These are phyloP conservation scores for Eucalyptus virginea DNA, from an alignment of 345 rosid species.

Conservation along the genomic window DNA sequence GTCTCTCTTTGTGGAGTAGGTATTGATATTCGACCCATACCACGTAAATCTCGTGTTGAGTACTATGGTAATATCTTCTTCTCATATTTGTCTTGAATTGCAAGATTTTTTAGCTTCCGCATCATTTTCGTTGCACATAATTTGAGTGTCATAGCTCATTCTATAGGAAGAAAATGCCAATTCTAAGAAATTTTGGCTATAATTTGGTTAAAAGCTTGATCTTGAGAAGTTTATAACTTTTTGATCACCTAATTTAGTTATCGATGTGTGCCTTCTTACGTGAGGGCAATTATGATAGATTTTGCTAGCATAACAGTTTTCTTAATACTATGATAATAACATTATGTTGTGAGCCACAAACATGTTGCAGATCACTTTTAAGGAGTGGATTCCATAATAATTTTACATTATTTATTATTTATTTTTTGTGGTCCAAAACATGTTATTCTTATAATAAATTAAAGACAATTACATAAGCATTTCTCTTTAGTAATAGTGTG, in stretches of 20 bases:
- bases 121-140: not conserved
- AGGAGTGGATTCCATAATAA: no score
- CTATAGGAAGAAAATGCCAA: not conserved
- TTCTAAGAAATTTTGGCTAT: not conserved
- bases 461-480: no score
- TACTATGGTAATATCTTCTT: not conserved
- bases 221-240: not conserved
- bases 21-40: not conserved
- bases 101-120: not conserved
- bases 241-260: not conserved
- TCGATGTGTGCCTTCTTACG: not conserved
- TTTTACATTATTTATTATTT: no score
- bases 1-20: not conserved
- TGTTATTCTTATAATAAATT: no score
- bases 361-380: no score
- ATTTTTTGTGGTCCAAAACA: no score
- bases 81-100: not conserved
- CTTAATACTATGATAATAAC: no score
- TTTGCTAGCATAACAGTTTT: no score
- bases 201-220: not conserved
- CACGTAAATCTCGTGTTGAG: not conserved
- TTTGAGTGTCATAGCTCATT: not conserved
- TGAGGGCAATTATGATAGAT: not conserved
- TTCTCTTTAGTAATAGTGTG: not conserved
- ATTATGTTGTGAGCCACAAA: no score